These are phyloP conservation scores for Quercus robur DNA, from an alignment of 306 rosid genomes.

Conservation along the genomic window DNA sequence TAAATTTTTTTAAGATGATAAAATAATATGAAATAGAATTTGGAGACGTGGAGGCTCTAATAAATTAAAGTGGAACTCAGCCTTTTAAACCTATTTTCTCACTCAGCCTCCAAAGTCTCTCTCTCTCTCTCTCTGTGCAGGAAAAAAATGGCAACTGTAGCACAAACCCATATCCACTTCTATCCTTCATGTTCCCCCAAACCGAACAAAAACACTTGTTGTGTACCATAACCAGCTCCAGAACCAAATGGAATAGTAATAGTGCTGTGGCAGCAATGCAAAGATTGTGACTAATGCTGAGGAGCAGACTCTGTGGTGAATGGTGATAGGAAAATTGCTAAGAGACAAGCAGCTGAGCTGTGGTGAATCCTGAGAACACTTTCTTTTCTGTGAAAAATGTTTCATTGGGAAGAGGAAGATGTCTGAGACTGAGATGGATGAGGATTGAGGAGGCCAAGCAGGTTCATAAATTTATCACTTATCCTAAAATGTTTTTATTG, in stretches of 20 bases:
- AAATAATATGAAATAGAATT: too few species aligned
- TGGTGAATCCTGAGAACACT: constrained; percentile 79
- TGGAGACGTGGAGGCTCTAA: too few species aligned
- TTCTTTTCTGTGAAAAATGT: constrained; percentile 80
- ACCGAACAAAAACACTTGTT: neutral
- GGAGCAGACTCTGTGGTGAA: constrained; percentile 66
- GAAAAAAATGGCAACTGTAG: neutral
- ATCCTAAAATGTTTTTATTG: too few species aligned
- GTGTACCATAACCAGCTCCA: too few species aligned
- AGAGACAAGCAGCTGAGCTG: constrained; percentile 63
- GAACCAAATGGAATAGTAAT: neutral
- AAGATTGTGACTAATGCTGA: constrained; percentile 80
- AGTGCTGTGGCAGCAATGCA: constrained; percentile 83
- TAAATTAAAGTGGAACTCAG: too few species aligned
- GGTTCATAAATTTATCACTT: constrained; percentile 5
- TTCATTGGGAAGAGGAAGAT: constrained; percentile 87
- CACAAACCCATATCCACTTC: neutral
- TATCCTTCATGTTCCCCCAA: neutral
- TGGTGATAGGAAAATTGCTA: constrained; percentile 84
- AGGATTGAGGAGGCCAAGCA: constrained; percentile 62
- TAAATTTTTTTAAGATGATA: too few species aligned
- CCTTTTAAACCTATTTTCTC: too few species aligned
- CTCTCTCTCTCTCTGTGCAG: neutral
- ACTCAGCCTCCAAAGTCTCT: too few species aligned
- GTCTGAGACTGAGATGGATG: constrained; percentile 85